Evolutionary conservation across 2,329 filamentous ascomycete species (phyloP).

Genomic region (Sporothrix protearum): DNA sequence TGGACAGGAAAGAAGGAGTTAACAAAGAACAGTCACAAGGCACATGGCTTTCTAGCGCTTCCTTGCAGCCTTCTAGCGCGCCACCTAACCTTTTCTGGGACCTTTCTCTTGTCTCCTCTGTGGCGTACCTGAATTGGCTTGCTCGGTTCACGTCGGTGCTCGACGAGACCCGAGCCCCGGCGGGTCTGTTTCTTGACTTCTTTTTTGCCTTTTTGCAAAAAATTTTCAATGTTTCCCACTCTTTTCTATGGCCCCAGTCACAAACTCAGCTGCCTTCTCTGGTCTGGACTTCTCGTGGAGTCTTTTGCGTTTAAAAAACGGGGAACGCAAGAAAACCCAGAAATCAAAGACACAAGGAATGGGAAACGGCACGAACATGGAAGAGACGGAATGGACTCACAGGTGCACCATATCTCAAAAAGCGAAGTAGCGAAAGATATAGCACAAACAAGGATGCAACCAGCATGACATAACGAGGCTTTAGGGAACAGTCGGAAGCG

Average conservation of each 20-base stretch:
- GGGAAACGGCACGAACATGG: neutral
- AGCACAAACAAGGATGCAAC: neutral
- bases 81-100: neutral
- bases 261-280: neutral
- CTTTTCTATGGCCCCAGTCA: neutral
- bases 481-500: neutral
- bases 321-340: neutral
- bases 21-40: conserved; percentile 9
- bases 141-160: conserved; percentile 5
- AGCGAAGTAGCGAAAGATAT: neutral
- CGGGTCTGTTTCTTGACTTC: neutral
- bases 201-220: neutral
- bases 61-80: conserved; percentile 18
- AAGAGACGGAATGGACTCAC: neutral
- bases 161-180: neutral
- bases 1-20: neutral
- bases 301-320: neutral
- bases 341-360: neutral
- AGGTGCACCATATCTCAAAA: neutral
- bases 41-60: conserved; percentile 16
- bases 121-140: neutral
- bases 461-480: neutral
- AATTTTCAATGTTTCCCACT: neutral
- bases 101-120: neutral
- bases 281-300: neutral